A percentile compares a stretch with the other conserved stretches of the same genome.
Evolutionary conservation across 1,284 basidiomycete species (phyloP).

Genomic region (Meira miltonrushii): DNA sequence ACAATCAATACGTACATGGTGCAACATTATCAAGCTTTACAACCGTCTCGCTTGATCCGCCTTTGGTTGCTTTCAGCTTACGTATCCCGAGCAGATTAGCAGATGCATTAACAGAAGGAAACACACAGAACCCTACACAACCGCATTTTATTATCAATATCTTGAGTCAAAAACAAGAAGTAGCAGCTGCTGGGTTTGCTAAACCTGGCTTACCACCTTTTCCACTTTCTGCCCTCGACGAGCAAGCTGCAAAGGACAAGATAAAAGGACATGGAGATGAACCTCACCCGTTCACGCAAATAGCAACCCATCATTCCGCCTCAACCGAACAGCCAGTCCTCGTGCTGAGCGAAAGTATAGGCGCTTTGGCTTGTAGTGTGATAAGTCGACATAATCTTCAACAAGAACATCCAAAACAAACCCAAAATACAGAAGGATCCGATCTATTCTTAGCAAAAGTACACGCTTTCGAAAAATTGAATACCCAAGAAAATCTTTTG

Average conservation of each 20-base stretch:
- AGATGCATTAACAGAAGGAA: slow-evolving; percentile 11
- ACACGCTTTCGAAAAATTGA: slow-evolving; percentile 13
- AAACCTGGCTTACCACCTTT: slow-evolving; percentile 12
- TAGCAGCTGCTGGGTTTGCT: slow-evolving; percentile 12
- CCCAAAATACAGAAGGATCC: slow-evolving; percentile 1
- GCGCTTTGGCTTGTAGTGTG: slow-evolving; percentile 16
- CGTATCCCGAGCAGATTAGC: slow-evolving; percentile 15
- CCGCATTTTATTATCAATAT: slow-evolving; percentile 19
- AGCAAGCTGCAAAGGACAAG: background rate
- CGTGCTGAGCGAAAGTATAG: slow-evolving; percentile 8
- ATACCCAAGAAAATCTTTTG: background rate
- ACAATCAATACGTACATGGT: slow-evolving; percentile 10
- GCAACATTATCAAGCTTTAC: slow-evolving; percentile 19
- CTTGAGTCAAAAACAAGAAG: slow-evolving; percentile 12
- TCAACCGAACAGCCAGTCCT: slow-evolving; percentile 5
- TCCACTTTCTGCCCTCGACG: background rate
- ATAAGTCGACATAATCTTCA: slow-evolving; percentile 7
- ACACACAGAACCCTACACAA: background rate
- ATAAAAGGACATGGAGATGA: background rate
- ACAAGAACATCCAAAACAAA: background rate
- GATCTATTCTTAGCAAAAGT: slow-evolving; percentile 16
- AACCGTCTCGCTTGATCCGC: slow-evolving; percentile 16
- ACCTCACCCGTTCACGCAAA: slow-evolving; percentile 2
- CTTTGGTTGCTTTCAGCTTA: slow-evolving; percentile 17
- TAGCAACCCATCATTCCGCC: too few relatives aligned